Evolutionary conservation across 306 rosid species (phyloP), one percentile per base, ranked within the genome.

Genomic region (Cicer yamashitae): DNA sequence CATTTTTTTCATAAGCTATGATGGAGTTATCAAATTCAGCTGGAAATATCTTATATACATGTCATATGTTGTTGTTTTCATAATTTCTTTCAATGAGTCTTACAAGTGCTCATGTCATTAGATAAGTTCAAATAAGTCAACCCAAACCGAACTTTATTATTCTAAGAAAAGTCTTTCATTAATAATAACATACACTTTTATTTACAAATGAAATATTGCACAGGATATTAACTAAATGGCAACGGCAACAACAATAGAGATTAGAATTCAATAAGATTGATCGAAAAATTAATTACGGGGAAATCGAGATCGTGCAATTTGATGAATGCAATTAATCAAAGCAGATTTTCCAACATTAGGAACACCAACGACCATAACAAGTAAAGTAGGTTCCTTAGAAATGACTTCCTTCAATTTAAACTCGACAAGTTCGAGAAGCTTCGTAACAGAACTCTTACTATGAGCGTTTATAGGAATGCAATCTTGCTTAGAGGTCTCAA

Each of bases 271-370:
- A 18, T 40, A 7, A 40, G 7, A 50, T 7, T 1, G 12, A 12
- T 12, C 20, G 6, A 12, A 22, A 39, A 61, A 73, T 43, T 0
- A 17, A 85, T 44, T 82, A 93, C 98, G 89, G 7, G 97, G 88
- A 73, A 91, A 89, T 6, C 86, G 85, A 44, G 93, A 91, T 3
- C 83, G 73, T 0, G 97, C 97, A 79, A 88, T 87, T 74, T 83
- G 98, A 87, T 93, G 94, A 76, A 93, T 89, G 2, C 91, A 89
- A 73, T 91, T 93, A 79, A 93, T 93, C 63, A 93, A 78, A 65
- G 92, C 93, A 13, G 98, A 93, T 56, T 93, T 93, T 10, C 98
- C 94, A 75, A 93, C 96, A 76, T 93, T 93, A 10, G 98, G 98
- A 85, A 89, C 98, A 50, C 98, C 98, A 80, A 88, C 87, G 68